Base-by-base conservation (phyloP, 2,329 filamentous ascomycete species). In the Coniochaeta sp. region DNA sequence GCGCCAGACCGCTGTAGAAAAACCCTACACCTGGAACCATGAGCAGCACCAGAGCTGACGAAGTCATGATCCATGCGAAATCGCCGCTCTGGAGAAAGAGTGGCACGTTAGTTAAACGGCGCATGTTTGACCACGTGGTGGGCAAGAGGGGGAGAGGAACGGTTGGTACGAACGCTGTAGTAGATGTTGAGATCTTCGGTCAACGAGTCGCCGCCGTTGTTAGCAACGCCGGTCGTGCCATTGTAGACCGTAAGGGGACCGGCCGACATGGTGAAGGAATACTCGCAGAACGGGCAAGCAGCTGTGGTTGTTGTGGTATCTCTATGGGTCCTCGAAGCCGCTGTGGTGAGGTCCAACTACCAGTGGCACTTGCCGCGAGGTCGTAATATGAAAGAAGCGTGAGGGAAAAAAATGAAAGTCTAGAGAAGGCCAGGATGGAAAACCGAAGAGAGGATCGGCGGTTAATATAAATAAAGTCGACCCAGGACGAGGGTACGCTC, bases 1-100 rank as follows among this genome's bases (percentile, higher is more conserved):
- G 87, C 17, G 92, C 91, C 17, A 96, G 87, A 64, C 91, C 92
- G 50, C 90, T 93, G 80, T 96, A 96, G 82, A 96, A 96, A 81
- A 96, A 95, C 58, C 91, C 92, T 70, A 96, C 91, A 61, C 92
- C 92, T 40, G 92, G 92, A 73, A 96, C 91, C 91, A 96, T 96
- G 71, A 96, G 86, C 67, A 96, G 80, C 61, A 96, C 91, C 56
- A 96, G 84, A 17, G 89, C 90, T 3, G 91, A 84, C 36, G 85
- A 86, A 58, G 86, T 85, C 68, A 92, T 79, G 70, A 96, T 84
- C 88, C 90, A 96, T 60, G 88, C 85, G 69, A 96, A 86, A 76
- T 96, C 86, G 70, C 91, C 92, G 61, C 87, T 82, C 88, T 93
- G 58, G 19, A 52, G 47, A 30, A 5, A 30, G 2, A 63, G 61